These are phyloP conservation scores for Penicillium taxi DNA, from an alignment of 495 filamentous ascomycete genomes.

Conservation along the genomic window DNA sequence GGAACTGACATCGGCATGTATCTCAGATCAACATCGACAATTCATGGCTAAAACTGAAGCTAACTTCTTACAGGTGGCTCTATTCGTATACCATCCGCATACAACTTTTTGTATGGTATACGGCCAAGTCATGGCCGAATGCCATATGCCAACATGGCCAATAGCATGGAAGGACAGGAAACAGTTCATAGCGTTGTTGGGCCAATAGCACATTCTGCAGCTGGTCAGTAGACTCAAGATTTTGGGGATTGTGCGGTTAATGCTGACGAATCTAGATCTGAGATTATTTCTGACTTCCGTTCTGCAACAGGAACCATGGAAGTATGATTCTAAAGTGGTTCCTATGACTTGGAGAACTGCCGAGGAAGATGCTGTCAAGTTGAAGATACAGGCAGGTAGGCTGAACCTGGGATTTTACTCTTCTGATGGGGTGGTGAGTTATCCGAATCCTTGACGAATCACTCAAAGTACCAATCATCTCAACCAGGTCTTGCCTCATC, in stretches of 20 bases:
- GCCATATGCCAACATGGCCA: slow-evolving; percentile 28
- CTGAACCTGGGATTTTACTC: slow-evolving; percentile 20
- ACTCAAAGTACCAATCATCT: background rate
- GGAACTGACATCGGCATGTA: slow-evolving; percentile 33
- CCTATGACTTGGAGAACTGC: slow-evolving; percentile 21
- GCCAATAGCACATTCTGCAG: slow-evolving; percentile 29
- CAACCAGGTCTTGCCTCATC: slow-evolving; percentile 14
- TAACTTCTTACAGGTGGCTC: slow-evolving; percentile 30
- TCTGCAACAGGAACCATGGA: slow-evolving; percentile 25
- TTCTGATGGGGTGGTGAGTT: slow-evolving; percentile 17
- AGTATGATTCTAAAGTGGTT: slow-evolving; percentile 25
- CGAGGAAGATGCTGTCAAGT: slow-evolving; percentile 16
- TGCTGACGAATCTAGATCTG: slow-evolving; percentile 13
- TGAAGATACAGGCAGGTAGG: slow-evolving; percentile 18
- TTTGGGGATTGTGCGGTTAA: background rate
- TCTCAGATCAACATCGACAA: slow-evolving; percentile 5
- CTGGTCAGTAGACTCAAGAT: slow-evolving; percentile 29
- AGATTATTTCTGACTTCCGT: slow-evolving; percentile 29
- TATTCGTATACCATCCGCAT: slow-evolving; percentile 42
- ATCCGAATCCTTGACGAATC: background rate
- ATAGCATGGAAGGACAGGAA: slow-evolving; percentile 26
- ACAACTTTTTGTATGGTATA: slow-evolving; percentile 40
- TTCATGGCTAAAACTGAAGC: background rate
- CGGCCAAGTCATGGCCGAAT: slow-evolving; percentile 35
- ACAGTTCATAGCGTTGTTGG: slow-evolving; percentile 34